Evolutionary conservation across 805 yeast genomes (phyloP), one percentile per base, ranked within the genome.

Genomic region (Novakomyces olei): DNA sequence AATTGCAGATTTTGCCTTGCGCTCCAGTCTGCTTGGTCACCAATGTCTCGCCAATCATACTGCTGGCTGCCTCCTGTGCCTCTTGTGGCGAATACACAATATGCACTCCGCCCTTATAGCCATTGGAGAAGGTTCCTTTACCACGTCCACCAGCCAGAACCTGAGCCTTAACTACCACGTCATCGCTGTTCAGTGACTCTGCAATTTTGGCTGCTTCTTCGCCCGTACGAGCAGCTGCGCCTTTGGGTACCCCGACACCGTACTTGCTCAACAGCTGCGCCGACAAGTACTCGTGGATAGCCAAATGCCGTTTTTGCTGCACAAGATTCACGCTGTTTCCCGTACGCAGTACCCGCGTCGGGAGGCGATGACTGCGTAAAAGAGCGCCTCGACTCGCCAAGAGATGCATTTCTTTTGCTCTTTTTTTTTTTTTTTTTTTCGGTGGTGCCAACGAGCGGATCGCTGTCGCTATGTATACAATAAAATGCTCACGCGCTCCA

Each of bases 101-200:
- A 12, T 27, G 76, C 49, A 88, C 94, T 64, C 98, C 99, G 33
- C 95, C 92, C 61, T 85, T 72, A 53, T 79, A 70, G 34, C 98
- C 98, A 47, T 72, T 72, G 60, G 83, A 94, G 44, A 88, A 83
- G 58, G 79, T 83, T 41, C 99, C 99, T 59, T 88, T 88, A 60
- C 99, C 99, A 61, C 99, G 74, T 52, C 99, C 99, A 61, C 99
- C 99, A 37, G 99, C 83, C 50, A 88, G 67, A 31, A 94, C 95
- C 63, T 88, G 99, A 39, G 98, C 98, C 65, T 88, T 88, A 56
- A 88, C 67, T 41, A 88, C 99, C 57, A 88, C 63, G 47, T 77
- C 91, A 49, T 72, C 71, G 43, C 77, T 65, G 45, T 46, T 48
- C 50, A 88, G 65, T 36, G 62, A 58, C 58, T 72, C 67, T 44